phyloP scores from a whole-genome alignment of 2,329 filamentous ascomycete species.

The Zarea fungicola region DNA sequence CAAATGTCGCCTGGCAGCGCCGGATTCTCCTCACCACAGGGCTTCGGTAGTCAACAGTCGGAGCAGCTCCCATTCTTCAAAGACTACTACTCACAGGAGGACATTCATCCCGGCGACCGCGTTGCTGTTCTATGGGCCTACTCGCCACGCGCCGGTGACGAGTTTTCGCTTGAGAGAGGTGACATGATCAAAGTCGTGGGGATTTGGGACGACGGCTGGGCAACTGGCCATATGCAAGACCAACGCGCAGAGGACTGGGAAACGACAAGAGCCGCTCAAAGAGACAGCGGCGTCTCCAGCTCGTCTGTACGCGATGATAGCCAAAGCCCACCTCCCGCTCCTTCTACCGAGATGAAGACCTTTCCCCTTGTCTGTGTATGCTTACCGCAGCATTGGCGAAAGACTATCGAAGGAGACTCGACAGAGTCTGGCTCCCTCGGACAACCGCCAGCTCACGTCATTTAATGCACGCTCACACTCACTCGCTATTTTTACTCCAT shows the following conservation, averaged over 20 bases:
- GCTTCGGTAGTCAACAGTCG: slow-evolving; percentile 80
- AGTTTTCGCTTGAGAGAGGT: slow-evolving; percentile 87
- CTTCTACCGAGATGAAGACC: slow-evolving; percentile 83
- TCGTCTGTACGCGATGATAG: slow-evolving; percentile 58
- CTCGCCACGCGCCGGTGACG: slow-evolving; percentile 85
- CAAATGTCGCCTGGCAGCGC: slow-evolving; percentile 69
- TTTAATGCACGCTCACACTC: background rate
- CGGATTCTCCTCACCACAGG: slow-evolving; percentile 79
- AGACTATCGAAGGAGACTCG: slow-evolving; percentile 89
- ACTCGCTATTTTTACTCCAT: background rate
- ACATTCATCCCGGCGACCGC: slow-evolving; percentile 85
- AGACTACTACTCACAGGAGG: slow-evolving; percentile 96
- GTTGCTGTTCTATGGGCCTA: slow-evolving; percentile 96
- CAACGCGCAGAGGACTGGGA: slow-evolving; percentile 90
- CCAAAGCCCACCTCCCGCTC: slow-evolving; percentile 58
- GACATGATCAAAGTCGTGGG: slow-evolving; percentile 98
- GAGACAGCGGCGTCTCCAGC: slow-evolving; percentile 91
- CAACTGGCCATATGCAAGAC: slow-evolving; percentile 78
- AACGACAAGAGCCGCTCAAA: slow-evolving; percentile 65
- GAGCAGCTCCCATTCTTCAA: slow-evolving; percentile 96
- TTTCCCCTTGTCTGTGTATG: slow-evolving; percentile 97
- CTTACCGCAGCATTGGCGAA: slow-evolving; percentile 90
- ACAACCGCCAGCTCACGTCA: slow-evolving; percentile 2
- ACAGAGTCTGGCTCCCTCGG: slow-evolving; percentile 54
- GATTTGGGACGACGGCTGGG: slow-evolving; percentile 99